Conservation (phyloP, 78 protist genomes). For the Dictyostelium capitatum region DNA sequence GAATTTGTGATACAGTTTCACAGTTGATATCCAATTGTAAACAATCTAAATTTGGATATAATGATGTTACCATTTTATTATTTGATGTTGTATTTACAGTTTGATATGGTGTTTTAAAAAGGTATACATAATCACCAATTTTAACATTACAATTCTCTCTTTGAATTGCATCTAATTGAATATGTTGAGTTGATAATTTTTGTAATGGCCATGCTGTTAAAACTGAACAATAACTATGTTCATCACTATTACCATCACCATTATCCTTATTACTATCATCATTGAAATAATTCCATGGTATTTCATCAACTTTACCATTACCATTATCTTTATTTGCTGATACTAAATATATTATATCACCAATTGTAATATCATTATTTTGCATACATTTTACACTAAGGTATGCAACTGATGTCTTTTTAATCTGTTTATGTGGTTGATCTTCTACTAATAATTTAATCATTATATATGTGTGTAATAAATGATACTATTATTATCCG, state of each 20-base stretch:
- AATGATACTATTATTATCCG: no score
- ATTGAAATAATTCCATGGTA: conserved; percentile 40
- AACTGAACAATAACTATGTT: neutral
- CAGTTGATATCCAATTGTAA: neutral
- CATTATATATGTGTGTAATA: no score
- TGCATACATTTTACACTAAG: conserved; percentile 52
- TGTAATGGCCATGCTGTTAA: conserved; percentile 53
- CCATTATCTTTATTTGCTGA: neutral
- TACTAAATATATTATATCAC: conserved; percentile 48
- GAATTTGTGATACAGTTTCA: neutral
- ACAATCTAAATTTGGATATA: conserved; percentile 40
- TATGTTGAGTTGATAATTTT: conserved; percentile 18
- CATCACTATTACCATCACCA: neutral
- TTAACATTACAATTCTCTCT: conserved; percentile 48
- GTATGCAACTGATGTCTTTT: conserved; percentile 23
- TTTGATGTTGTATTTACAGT: neutral
- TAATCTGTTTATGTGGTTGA: conserved; percentile 1
- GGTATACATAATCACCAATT: conserved; percentile 25
- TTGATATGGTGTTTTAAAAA: conserved; percentile 44
- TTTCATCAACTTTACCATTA: neutral
- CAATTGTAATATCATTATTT: conserved; percentile 31
- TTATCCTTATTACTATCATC: neutral
- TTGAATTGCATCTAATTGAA: conserved; percentile 28
- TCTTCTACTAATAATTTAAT: conserved; percentile 10
- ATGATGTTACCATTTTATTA: neutral